phyloP scores from a whole-genome alignment of 2,329 filamentous ascomycete species.

The Ophiostoma perfectum region DNA sequence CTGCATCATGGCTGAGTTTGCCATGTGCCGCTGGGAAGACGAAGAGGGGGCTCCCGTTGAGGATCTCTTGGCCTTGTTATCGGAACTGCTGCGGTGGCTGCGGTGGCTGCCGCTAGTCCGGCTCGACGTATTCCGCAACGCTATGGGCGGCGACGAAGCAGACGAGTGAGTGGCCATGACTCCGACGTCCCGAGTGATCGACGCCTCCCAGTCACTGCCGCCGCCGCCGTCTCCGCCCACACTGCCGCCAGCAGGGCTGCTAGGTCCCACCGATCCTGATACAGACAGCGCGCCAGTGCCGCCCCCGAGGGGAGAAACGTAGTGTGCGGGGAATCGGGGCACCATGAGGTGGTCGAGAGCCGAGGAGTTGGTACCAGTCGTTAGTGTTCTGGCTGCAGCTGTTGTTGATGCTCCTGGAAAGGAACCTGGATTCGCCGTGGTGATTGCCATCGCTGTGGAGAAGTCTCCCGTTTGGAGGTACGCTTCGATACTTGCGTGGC shows the following conservation, averaged over 20 bases:
- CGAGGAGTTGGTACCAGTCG: slow-evolving; percentile 14
- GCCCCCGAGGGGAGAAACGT: slow-evolving; percentile 30
- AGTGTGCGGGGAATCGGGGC: slow-evolving; percentile 34
- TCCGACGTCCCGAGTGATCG: neutral
- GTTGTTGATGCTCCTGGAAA: neutral
- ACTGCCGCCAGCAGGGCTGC: slow-evolving; percentile 15
- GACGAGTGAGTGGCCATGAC: slow-evolving; percentile 1
- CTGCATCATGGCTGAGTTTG: neutral
- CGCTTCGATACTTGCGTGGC: slow-evolving; percentile 49
- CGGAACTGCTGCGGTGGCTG: neutral
- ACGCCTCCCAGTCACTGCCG: neutral
- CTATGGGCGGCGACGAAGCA: neutral
- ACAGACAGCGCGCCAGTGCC: slow-evolving; percentile 16
- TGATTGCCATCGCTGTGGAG: neutral
- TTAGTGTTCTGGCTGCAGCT: too few relatives aligned
- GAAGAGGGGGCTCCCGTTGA: neutral
- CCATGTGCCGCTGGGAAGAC: neutral
- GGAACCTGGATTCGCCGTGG: neutral
- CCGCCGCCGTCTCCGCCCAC: neutral
- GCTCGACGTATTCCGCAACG: neutral
- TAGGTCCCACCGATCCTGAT: slow-evolving; percentile 14
- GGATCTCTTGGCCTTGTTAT: neutral
- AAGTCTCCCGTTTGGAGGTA: slow-evolving; percentile 31
- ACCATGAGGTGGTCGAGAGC: slow-evolving; percentile 36
- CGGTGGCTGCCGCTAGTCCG: slow-evolving; percentile 1